phyloP scores from a whole-genome alignment of 805 yeast genomes.

The Starmerella riodocensis region DNA sequence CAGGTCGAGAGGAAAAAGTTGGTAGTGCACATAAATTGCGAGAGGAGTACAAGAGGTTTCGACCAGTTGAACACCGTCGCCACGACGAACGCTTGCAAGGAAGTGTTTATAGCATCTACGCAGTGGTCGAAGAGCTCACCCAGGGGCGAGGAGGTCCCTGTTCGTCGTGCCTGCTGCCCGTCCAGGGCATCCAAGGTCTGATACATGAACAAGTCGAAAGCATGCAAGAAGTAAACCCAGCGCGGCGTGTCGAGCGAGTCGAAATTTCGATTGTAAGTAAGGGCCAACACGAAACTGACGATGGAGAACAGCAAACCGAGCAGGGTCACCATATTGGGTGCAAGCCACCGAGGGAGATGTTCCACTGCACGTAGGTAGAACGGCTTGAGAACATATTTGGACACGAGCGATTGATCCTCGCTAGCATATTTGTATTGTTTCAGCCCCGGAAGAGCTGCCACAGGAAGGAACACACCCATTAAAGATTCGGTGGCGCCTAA shows the following conservation, averaged over 20 bases:
- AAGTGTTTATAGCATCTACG: constrained; percentile 60
- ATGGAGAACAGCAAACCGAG: constrained; percentile 63
- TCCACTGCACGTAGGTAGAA: constrained; percentile 67
- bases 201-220: constrained; percentile 71
- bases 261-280: constrained; percentile 61
- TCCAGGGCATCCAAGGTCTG: constrained; percentile 96
- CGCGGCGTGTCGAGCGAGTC: constrained; percentile 41
- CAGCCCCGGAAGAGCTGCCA: constrained; percentile 22
- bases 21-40: constrained; percentile 25
- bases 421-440: constrained; percentile 26
- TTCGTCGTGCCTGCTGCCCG: constrained; percentile 87
- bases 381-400: constrained; percentile 63
- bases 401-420: constrained; percentile 70
- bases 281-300: constrained; percentile 47
- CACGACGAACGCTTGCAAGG: constrained; percentile 61
- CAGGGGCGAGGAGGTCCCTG: constrained; percentile 88
- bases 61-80: constrained; percentile 70
- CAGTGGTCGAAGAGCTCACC: constrained; percentile 95
- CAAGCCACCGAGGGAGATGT: constrained; percentile 74
- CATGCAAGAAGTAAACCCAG: constrained; percentile 68
- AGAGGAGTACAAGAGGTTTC: constrained; percentile 33
- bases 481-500: too few species aligned
- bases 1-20: constrained; percentile 85
- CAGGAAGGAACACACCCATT: constrained; percentile 23
- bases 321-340: constrained; percentile 71